A percentile compares a stretch with the other conserved stretches of the same genome.
Conservation (phyloP, 345 rosid species). For the Citrus mangshanensis region DNA sequence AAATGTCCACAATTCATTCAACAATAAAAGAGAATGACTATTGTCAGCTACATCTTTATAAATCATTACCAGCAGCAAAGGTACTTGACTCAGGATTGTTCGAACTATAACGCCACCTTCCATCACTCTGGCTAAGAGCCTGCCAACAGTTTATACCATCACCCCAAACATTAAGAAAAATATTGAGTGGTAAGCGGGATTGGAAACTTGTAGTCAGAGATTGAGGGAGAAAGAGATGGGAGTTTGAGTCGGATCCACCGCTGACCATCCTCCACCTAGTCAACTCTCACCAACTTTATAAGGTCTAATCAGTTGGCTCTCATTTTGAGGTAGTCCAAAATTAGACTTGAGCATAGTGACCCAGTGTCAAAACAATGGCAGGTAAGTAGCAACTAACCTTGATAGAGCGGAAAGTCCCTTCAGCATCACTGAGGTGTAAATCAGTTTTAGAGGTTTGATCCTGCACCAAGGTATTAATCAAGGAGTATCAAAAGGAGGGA, state of each 20-base stretch:
- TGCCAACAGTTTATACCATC: slow-evolving; percentile 33
- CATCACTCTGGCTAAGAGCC: slow-evolving; percentile 96
- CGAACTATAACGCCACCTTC: slow-evolving; percentile 86
- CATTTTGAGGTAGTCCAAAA: neutral
- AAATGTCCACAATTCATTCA: neutral
- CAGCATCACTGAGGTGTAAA: slow-evolving; percentile 64
- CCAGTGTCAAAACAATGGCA: slow-evolving; percentile 7
- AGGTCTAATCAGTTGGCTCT: slow-evolving; percentile 1
- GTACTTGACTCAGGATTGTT: slow-evolving; percentile 80
- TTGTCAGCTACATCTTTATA: neutral
- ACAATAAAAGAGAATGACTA: neutral
- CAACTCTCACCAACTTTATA: slow-evolving; percentile 17
- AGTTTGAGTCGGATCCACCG: neutral
- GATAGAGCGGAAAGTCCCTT: slow-evolving; percentile 70
- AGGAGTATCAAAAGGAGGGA: neutral
- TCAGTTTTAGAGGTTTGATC: slow-evolving; percentile 61
- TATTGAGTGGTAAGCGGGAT: neutral
- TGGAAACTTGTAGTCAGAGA: neutral
- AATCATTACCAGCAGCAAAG: slow-evolving; percentile 77
- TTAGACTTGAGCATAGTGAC: neutral
- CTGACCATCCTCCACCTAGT: neutral
- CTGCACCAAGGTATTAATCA: slow-evolving; percentile 32
- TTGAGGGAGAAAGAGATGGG: neutral
- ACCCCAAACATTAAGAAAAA: slow-evolving; percentile 12
- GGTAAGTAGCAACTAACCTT: slow-evolving; percentile 54